phyloP scores from a whole-genome alignment of 768 basidiomycete genomes.

The Amanita fuliginea region DNA sequence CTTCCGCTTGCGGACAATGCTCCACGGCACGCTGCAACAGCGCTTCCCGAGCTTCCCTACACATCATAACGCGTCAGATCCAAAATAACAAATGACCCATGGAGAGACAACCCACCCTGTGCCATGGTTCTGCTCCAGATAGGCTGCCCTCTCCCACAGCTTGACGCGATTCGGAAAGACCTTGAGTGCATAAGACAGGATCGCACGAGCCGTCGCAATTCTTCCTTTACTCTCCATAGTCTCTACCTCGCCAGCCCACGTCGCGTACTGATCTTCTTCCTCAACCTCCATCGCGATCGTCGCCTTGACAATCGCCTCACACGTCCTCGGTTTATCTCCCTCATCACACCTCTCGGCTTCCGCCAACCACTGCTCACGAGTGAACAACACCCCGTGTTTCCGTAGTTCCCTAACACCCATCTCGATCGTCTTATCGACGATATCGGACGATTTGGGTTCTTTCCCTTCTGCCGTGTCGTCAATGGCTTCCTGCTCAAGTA shows the following conservation, averaged over 20 bases:
- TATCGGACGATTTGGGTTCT: slow-evolving; percentile 17
- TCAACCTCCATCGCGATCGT: slow-evolving; percentile 90
- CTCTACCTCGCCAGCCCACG: slow-evolving; percentile 91
- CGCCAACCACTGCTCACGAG: slow-evolving; percentile 91
- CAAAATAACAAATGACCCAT: background rate
- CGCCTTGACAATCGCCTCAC: slow-evolving; percentile 92
- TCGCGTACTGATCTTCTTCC: slow-evolving; percentile 84
- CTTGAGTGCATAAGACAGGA: slow-evolving; percentile 83
- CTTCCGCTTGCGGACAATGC: slow-evolving; percentile 91
- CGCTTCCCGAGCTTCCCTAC: slow-evolving; percentile 68
- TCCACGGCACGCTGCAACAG: slow-evolving; percentile 76
- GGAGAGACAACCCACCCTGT: slow-evolving; percentile 36
- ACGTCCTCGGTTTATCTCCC: slow-evolving; percentile 78
- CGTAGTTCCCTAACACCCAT: slow-evolving; percentile 70
- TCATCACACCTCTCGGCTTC: slow-evolving; percentile 89
- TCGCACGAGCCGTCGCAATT: slow-evolving; percentile 77
- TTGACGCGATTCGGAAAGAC: slow-evolving; percentile 79
- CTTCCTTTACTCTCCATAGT: slow-evolving; percentile 60
- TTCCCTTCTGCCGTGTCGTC: slow-evolving; percentile 13
- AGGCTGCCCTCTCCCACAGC: slow-evolving; percentile 89
- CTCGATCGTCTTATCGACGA: slow-evolving; percentile 86
- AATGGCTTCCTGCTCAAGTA: slow-evolving; percentile 78
- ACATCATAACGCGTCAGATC: background rate
- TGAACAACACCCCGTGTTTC: slow-evolving; percentile 75
- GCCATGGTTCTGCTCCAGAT: slow-evolving; percentile 88